Conservation (phyloP, 2,329 filamentous ascomycete species). For the Ceratocystis papillata region DNA sequence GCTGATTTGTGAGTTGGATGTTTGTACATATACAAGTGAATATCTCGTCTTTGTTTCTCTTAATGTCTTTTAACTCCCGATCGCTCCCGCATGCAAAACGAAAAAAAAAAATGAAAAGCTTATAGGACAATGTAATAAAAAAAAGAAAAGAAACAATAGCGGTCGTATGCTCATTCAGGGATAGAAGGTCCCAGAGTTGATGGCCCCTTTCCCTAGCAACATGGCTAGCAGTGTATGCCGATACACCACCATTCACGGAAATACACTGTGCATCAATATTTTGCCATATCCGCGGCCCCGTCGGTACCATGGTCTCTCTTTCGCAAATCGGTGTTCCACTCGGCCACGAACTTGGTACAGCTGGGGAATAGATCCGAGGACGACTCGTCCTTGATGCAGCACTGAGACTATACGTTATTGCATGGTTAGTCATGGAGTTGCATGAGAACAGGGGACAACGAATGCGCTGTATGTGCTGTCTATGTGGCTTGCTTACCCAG, state of each 20-base stretch:
- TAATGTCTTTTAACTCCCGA: too few relatives aligned
- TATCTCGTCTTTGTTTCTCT: background rate
- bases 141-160: too few relatives aligned
- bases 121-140: too few relatives aligned
- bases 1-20: background rate
- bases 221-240: background rate
- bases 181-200: too few relatives aligned
- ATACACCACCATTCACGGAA: background rate
- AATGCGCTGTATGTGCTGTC: background rate
- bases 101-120: too few relatives aligned
- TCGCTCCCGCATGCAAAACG: too few relatives aligned
- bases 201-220: too few relatives aligned
- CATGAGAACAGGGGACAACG: background rate
- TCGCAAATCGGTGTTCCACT: background rate
- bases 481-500: slow-evolving; percentile 3
- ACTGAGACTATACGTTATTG: background rate
- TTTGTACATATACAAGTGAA: background rate
- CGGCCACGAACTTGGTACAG: slow-evolving; percentile 13
- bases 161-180: too few relatives aligned
- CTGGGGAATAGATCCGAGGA: slow-evolving; percentile 12
- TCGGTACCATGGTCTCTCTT: background rate
- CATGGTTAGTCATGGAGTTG: background rate
- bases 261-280: too few relatives aligned
- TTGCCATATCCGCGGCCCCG: background rate
- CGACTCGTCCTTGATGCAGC: slow-evolving; percentile 3